Percentiles rank a stretch among this genome's conserved stretches.
Conservation (phyloP, 2,329 filamentous ascomycete genomes). For the Sporothrix curviconia region DNA sequence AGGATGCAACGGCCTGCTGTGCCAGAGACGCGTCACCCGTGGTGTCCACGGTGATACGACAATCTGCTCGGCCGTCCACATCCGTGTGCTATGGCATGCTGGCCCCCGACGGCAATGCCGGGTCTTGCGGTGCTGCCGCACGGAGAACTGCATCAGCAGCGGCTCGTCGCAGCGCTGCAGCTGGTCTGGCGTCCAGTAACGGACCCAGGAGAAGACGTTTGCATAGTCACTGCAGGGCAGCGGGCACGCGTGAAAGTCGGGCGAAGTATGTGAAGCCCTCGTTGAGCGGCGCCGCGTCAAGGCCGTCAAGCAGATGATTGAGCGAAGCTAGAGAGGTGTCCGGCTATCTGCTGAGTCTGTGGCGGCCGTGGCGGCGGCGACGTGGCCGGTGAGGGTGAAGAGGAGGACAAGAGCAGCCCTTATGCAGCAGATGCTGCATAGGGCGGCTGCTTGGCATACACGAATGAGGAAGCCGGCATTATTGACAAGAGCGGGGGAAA, state of each 20-base stretch:
- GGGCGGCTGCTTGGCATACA: too few species aligned
- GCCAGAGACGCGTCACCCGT: not conserved
- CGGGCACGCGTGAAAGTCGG: not conserved
- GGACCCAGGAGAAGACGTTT: not conserved
- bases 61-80: not conserved
- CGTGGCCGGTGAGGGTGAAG: not conserved
- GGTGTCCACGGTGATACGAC: slow-evolving; percentile 1
- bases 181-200: not conserved
- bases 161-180: not conserved
- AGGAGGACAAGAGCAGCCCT: not conserved
- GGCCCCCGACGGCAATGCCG: too few species aligned
- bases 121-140: too few species aligned
- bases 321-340: not conserved
- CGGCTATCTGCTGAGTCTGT: not conserved
- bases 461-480: too few species aligned
- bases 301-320: slow-evolving; percentile 1
- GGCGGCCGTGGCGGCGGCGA: not conserved
- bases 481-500: too few species aligned
- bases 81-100: too few species aligned
- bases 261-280: not conserved
- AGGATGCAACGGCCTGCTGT: not conserved
- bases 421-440: too few species aligned
- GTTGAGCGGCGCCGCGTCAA: not conserved
- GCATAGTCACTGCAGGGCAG: slow-evolving; percentile 2
- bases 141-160: not conserved